These are phyloP conservation scores for Magnusiomyces paraingens DNA, from an alignment of 1,139 yeast species.

Conservation along the genomic window DNA sequence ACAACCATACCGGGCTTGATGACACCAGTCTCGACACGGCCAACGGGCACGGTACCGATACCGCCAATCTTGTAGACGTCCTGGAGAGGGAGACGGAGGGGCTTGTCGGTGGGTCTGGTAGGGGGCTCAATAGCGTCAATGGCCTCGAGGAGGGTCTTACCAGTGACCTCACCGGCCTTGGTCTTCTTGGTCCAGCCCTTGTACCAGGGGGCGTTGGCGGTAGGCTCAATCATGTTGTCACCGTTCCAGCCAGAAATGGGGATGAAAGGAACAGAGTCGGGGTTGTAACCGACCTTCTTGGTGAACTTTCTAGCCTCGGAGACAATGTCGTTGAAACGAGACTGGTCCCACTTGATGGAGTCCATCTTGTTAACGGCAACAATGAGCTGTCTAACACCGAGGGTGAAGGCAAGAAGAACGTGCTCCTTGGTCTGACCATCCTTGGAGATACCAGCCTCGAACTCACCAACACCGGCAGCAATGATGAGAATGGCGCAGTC, in stretches of 20 bases:
- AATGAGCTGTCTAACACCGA: slow-evolving; percentile 83
- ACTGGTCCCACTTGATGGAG: slow-evolving; percentile 79
- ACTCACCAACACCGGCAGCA: slow-evolving; percentile 91
- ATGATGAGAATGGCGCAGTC: slow-evolving; percentile 87
- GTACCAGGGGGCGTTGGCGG: slow-evolving; percentile 85
- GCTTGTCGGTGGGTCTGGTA: slow-evolving; percentile 79
- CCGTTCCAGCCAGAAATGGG: slow-evolving; percentile 95
- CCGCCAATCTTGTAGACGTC: slow-evolving; percentile 93
- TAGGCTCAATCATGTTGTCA: slow-evolving; percentile 85
- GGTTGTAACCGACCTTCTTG: slow-evolving; percentile 93
- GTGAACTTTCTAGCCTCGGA: slow-evolving; percentile 83
- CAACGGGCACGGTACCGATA: slow-evolving; percentile 92
- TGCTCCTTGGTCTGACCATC: slow-evolving; percentile 94
- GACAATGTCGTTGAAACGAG: slow-evolving; percentile 72
- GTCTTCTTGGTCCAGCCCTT: slow-evolving; percentile 86
- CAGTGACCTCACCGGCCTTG: slow-evolving; percentile 71
- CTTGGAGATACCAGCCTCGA: slow-evolving; percentile 92
- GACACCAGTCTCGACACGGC: slow-evolving; percentile 89
- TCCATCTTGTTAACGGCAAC: slow-evolving; percentile 94
- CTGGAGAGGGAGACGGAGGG: slow-evolving; percentile 86
- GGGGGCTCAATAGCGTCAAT: slow-evolving; percentile 85
- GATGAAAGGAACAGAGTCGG: slow-evolving; percentile 85
- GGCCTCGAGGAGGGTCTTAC: slow-evolving; percentile 85
- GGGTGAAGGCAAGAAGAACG: slow-evolving; percentile 84
- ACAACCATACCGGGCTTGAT: slow-evolving; percentile 91